A percentile compares a stretch with the other conserved stretches of the same genome.
Conservation (phyloP, 441 rosid genomes). For the Aquilaria agallochum region DNA sequence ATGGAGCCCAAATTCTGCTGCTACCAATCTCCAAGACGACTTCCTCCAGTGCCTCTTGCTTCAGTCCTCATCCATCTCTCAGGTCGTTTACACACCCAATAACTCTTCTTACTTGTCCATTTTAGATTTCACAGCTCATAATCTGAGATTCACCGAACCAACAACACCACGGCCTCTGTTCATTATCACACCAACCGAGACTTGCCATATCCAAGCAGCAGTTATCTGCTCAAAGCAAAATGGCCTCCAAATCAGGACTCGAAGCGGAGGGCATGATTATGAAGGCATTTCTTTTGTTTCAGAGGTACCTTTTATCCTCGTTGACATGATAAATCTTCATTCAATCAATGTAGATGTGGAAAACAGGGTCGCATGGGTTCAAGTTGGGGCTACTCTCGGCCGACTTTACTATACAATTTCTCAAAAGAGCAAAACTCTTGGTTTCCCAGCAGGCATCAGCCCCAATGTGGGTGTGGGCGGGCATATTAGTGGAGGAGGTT, state of each 20-base stretch:
- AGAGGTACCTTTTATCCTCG: no score
- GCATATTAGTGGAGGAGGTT: no score
- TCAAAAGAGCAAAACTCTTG: conserved; percentile 32
- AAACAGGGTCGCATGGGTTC: conserved; percentile 33
- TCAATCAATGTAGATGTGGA: conserved; percentile 22
- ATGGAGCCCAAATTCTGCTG: not conserved
- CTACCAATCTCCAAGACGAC: not conserved
- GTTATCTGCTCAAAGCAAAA: conserved; percentile 26
- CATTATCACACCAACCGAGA: conserved; percentile 30
- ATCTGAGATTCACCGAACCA: conserved; percentile 31
- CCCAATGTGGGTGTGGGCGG: conserved; percentile 15
- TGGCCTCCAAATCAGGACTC: not conserved
- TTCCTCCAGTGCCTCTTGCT: conserved; percentile 25
- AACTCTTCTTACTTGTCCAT: conserved; percentile 29
- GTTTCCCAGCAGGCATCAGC: conserved; percentile 40
- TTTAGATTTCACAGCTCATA: conserved; percentile 26
- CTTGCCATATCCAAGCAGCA: conserved; percentile 37
- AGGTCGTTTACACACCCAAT: conserved; percentile 19
- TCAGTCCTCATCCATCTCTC: conserved; percentile 27
- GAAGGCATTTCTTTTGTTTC: no score
- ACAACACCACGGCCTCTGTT: conserved; percentile 31
- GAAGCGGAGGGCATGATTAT: no score
- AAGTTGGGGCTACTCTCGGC: conserved; percentile 37
- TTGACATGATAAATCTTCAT: no score
- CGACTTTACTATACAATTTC: conserved; percentile 37